Evolutionary conservation across 2,329 filamentous ascomycete genomes (phyloP).

Genomic region (Lasiodiplodia theobromae): DNA sequence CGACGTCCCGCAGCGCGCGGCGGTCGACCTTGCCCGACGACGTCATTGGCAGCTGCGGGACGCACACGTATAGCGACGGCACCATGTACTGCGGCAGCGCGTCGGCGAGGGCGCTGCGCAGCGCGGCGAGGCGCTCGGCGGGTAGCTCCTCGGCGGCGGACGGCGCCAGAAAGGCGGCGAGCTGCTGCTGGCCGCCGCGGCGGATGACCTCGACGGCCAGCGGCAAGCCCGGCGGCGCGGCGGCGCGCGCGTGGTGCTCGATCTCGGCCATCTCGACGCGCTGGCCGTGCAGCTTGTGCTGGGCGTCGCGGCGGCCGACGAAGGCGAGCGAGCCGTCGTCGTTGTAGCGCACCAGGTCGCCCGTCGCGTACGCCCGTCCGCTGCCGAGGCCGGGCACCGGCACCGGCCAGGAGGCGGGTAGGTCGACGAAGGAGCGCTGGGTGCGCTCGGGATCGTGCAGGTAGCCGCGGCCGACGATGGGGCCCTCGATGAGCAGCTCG

Average conservation of each 20-base stretch:
- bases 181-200: conserved; percentile 46
- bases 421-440: conserved; percentile 41
- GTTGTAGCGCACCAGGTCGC: conserved; percentile 37
- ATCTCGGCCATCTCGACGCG: conserved; percentile 5
- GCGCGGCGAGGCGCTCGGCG: neutral
- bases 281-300: neutral
- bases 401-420: neutral
- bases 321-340: conserved; percentile 44
- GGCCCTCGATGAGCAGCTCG: conserved; percentile 46
- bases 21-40: conserved; percentile 48
- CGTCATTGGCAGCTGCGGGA: conserved; percentile 44
- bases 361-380: neutral
- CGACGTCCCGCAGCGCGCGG: conserved; percentile 9
- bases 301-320: conserved; percentile 42
- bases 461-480: conserved; percentile 44
- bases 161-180: neutral
- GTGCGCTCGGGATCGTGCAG: conserved; percentile 43
- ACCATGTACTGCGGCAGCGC: conserved; percentile 48
- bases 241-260: conserved; percentile 33
- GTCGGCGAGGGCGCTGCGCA: conserved; percentile 24
- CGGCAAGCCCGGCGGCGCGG: too few relatives aligned
- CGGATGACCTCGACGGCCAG: neutral
- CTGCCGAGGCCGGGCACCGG: too few relatives aligned
- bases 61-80: conserved; percentile 47
- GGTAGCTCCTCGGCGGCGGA: too few relatives aligned